Base-by-base conservation (phyloP, 2,329 filamentous ascomycete species). In the Dactylellina haptotyla region DNA sequence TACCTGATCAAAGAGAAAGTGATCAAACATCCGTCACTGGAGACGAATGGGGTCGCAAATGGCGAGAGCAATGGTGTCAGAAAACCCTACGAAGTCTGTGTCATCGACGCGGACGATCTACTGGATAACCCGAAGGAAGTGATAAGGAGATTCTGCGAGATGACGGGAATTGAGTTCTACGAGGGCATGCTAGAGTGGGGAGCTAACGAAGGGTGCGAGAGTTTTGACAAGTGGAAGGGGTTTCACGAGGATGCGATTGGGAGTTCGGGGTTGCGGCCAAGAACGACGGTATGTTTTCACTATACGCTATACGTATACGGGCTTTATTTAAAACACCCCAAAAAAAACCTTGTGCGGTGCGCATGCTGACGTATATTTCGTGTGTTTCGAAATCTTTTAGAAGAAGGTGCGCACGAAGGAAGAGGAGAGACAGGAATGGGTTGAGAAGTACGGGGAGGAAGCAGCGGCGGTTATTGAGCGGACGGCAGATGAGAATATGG, bases 161-260 rank as follows among this genome's bases (percentile, higher is more conserved):
- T 89, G 77, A 91, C 93, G 12, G 92, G 90, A 25, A 85, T 97
- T 71, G 86, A 90, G 14, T 99, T 90, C 81, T 83, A 83, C 46
- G 87, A 88, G 0, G 84, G 87, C 12, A 97, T 98, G 93, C 84
- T 99, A 75, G 84, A 86, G 69, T 98, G 95, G 95, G 88, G 89
- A 58, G 89, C 90, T 76, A 89, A 90, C 77, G 77, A 82, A 57
- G 83, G 86, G 75, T 94, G 93, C 2, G 85, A 87, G 75, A 89
- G 88, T 16, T 98, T 98, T 82, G 92, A 93, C 82, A 98, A 99
- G 84, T 98, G 95, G 95, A 90, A 89, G 77, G 95, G 95, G 9
- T 98, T 96, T 83, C 95, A 98, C 81, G 91, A 98, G 77, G 95
- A 98, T 83, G 95, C 93, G 12, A 91, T 98, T 77, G 85, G 90